These are phyloP conservation scores for Zymoseptoria ardabiliae DNA, from an alignment of 2,329 filamentous ascomycete species.

Conservation along the genomic window DNA sequence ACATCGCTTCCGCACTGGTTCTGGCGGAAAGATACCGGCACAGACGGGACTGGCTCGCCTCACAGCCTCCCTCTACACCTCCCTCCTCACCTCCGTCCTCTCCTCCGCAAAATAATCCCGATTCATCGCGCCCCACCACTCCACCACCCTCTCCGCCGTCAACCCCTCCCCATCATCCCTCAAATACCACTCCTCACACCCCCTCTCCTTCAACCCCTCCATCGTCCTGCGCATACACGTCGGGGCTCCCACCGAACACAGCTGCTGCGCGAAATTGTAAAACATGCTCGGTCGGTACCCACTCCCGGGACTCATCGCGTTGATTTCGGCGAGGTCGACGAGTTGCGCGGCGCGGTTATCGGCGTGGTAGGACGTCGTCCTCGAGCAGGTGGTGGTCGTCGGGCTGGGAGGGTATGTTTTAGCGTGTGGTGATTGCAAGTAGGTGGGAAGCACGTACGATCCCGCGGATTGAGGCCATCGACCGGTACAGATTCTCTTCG, in stretches of 20 bases:
- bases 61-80: background rate
- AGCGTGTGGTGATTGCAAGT: background rate
- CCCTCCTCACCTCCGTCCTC: background rate
- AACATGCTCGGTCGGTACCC: background rate
- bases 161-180: background rate
- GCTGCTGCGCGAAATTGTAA: background rate
- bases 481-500: background rate
- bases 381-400: background rate
- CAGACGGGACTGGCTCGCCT: no score
- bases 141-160: background rate
- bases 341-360: background rate
- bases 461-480: background rate
- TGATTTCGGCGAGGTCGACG: background rate
- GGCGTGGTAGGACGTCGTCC: background rate
- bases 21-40: no score
- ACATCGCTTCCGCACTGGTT: no score
- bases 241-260: background rate
- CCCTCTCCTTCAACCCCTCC: background rate
- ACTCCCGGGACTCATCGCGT: background rate
- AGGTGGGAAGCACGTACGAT: background rate
- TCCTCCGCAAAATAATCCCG: constrained; percentile 19
- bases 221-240: background rate
- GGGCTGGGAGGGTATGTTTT: background rate
- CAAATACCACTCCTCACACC: background rate
- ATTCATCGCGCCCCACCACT: background rate